Percentiles rank a stretch among this genome's conserved stretches.
These are phyloP conservation scores for Silene noctiflora DNA, from an alignment of 179 eudicot species.

Conservation along the genomic window DNA sequence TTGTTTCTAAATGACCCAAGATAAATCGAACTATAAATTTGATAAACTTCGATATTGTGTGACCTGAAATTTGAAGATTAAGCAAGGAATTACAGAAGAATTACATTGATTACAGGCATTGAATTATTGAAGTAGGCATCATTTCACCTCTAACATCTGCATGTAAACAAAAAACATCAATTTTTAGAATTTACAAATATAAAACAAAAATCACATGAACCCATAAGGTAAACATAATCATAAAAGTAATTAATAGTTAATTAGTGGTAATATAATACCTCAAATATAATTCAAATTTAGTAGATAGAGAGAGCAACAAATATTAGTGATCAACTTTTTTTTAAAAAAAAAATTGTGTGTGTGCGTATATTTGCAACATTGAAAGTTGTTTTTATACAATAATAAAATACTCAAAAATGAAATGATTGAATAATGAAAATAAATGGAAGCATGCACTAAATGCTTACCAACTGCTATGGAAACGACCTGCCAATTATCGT, in stretches of 20 bases:
- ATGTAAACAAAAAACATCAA: too few relatives aligned
- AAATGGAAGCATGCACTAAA: constrained; percentile 51
- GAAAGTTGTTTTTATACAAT: too few relatives aligned
- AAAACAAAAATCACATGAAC: too few relatives aligned
- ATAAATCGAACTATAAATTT: background rate
- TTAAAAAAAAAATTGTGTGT: too few relatives aligned
- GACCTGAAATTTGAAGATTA: background rate
- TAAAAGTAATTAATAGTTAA: too few relatives aligned
- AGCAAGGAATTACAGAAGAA: background rate
- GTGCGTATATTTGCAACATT: too few relatives aligned
- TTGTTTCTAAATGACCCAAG: background rate
- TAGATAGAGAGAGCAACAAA: too few relatives aligned
- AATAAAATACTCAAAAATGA: background rate
- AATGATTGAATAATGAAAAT: constrained; percentile 3
- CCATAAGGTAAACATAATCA: too few relatives aligned
- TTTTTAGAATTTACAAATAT: too few relatives aligned
- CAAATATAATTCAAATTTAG: too few relatives aligned
- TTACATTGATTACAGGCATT: background rate
- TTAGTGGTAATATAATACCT: too few relatives aligned
- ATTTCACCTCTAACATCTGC: background rate
- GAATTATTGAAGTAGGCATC: background rate
- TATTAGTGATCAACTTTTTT: too few relatives aligned
- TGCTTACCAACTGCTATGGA: constrained; percentile 81
- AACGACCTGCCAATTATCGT: constrained; percentile 40
- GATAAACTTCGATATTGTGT: background rate